Base-by-base conservation (phyloP, 345 rosid genomes). In the Salix koriyanagi region DNA sequence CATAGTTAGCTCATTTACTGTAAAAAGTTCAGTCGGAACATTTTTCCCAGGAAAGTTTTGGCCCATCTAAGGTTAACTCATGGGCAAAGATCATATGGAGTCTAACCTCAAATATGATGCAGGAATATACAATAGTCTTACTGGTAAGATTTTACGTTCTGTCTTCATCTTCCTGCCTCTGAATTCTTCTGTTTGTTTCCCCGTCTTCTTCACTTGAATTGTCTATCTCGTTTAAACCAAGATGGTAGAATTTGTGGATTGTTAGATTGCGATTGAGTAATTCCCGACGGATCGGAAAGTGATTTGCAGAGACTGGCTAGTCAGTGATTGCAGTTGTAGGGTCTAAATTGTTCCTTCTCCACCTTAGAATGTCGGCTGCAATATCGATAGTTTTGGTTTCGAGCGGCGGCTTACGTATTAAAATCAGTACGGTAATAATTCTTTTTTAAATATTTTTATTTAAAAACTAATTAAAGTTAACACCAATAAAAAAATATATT, bases 361-460 rank as follows among this genome's bases (percentile, higher is more conserved):
- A 14, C 67, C 80, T 56, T 2, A 14, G 42, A 69, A 76, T 77
- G 81, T 70, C 79, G 79, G 79, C 84, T 74, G 66, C 73, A 7
- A 18, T 39, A n/a, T 30, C 26, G 67, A 37, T 56, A 56, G 10
- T 39, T 60, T 10, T 69, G n/a, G 44, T 69, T 60, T 65, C 44
- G 16, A 16, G 58, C 14, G n/a, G 58, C 60, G 34, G 74, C 50
- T 34, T 0, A 32, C 34, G 34, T 32, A 32, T 32, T 32, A 2
- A 34, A 34, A 4, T 4, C 36, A 34, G 6, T 34, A 34, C 0
- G 4, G 36, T 34, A 34, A 34, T 4, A 34, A 34, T 34, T 34
- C 0, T 34, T 34, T 34, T 34, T 4, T 2, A 30, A 30, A 30
- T 30, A 30, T 30, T 30, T 30, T 30, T 30, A 30, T 30, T 30